Evolutionary conservation across 495 filamentous ascomycete species (phyloP), one percentile per base, ranked within the genome.

Genomic region (Copromyces sp.): DNA sequence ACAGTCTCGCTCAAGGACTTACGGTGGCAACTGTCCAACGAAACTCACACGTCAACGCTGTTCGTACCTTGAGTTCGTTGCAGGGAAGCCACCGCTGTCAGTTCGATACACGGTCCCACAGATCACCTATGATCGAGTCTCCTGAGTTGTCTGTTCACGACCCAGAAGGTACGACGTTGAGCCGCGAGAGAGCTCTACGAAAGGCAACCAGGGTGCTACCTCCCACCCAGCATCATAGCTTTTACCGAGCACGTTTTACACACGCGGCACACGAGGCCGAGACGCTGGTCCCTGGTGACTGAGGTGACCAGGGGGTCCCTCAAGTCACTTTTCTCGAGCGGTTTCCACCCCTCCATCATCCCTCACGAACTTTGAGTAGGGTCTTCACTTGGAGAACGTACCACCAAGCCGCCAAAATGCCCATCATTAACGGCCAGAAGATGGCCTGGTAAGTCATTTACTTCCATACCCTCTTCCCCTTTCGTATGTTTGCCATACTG

Each of bases 371-470:
- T 69, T 69, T 69, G 68, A 37, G 8, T 5, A 29, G 17, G 68
- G 68, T 69, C 68, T 41, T 40, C 68, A 38, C 68, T 41, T 12
- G 53, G 29, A 35, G 14, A 35, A 35, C 53, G 14, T 65, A 65
- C 29, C 53, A 35, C 14, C 53, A 59, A 73, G 17, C 69, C n/a
- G 61, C 69, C 76, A 81, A 78, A 42, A 88, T 88, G 86, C 86
- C 86, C 73, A 76, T 87, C 11, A 85, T 88, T 68, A 84, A 88
- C 75, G 86, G 86, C 69, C 80, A 84, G 76, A 88, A 88, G 81
- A 86, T 88, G 84, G 86, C 86, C 78, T 88, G 86, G 86, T 88
- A 82, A 74, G 86, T 83, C 74, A 70, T 69, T 32, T 45, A 38
- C 71, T 32, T 14, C 61, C 37, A n/a, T n/a, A n/a, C 39, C 68